Percentiles rank a stretch among this genome's conserved stretches.
These are phyloP conservation scores for Colletotrichum viniferum DNA, from an alignment of 2,329 filamentous ascomycete genomes.

Conservation along the genomic window DNA sequence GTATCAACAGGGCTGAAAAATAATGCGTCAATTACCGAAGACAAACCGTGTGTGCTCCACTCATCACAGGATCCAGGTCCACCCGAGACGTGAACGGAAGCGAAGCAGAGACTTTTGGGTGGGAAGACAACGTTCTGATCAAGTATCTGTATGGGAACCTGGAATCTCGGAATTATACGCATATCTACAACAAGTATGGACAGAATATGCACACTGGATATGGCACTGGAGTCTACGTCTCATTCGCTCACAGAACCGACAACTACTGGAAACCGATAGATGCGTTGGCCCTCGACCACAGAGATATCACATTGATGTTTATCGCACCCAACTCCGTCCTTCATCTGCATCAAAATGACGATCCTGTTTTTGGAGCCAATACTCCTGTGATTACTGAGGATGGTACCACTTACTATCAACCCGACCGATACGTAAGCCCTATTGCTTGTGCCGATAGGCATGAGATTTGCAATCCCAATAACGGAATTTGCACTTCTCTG, in stretches of 20 bases:
- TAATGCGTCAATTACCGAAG: constrained; percentile 15
- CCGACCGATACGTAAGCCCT: background rate
- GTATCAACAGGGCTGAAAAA: constrained; percentile 23
- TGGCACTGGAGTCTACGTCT: background rate
- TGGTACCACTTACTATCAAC: background rate
- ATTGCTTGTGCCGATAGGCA: background rate
- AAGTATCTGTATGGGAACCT: background rate
- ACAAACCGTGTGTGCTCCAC: constrained; percentile 5
- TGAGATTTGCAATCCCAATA: constrained; percentile 6
- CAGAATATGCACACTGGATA: background rate
- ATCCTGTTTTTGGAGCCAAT: background rate
- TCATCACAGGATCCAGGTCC: background rate
- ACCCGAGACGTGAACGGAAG: background rate
- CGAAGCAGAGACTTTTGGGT: background rate
- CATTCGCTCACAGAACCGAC: background rate
- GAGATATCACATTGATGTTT: background rate
- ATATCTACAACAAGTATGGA: background rate
- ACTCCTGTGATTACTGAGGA: background rate
- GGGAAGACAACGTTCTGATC: background rate
- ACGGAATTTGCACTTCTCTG: background rate
- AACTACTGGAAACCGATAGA: background rate
- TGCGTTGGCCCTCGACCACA: background rate
- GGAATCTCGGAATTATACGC: background rate
- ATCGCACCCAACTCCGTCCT: constrained; percentile 1
- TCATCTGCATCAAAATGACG: background rate